These are phyloP conservation scores for Acacia concinna DNA, from an alignment of 331 rosid species.

Conservation along the genomic window DNA sequence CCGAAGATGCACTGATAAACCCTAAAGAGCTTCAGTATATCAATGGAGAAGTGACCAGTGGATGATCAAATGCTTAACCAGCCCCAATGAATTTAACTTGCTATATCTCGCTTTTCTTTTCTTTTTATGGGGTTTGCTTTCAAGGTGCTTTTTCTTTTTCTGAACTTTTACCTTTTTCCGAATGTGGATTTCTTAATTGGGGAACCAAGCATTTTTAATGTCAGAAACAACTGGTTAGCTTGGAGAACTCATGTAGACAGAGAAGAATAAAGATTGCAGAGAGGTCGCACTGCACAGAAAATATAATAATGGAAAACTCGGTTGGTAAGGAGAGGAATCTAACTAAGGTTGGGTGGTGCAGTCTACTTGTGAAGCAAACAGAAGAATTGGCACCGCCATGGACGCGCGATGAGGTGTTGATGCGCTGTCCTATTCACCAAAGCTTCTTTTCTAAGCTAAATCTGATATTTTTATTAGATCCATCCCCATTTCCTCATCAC, in stretches of 20 bases:
- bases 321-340: conserved; percentile 20
- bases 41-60: not conserved
- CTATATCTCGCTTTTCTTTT: not conserved
- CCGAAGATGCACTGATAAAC: conserved; percentile 40
- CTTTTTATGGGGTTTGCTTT: not conserved
- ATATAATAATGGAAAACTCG: conserved; percentile 15
- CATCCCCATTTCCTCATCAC: not conserved
- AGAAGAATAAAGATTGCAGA: not conserved
- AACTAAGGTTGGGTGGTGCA: conserved; percentile 22
- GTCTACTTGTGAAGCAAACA: conserved; percentile 9
- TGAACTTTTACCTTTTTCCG: conserved; percentile 29
- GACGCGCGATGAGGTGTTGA: conserved; percentile 13
- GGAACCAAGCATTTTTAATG: conserved; percentile 19
- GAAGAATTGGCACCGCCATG: conserved; percentile 43
- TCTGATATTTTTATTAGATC: not conserved
- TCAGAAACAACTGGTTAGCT: conserved; percentile 18
- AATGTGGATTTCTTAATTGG: conserved; percentile 35
- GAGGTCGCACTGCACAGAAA: not conserved
- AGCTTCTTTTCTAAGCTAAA: conserved; percentile 21
- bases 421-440: conserved; percentile 5
- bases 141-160: conserved; percentile 17
- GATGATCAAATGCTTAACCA: conserved; percentile 36
- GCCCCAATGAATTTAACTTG: not conserved
- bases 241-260: not conserved
- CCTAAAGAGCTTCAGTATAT: conserved; percentile 56